phyloP scores from a whole-genome alignment of 306 rosid species.

The Prosopis cineraria region DNA sequence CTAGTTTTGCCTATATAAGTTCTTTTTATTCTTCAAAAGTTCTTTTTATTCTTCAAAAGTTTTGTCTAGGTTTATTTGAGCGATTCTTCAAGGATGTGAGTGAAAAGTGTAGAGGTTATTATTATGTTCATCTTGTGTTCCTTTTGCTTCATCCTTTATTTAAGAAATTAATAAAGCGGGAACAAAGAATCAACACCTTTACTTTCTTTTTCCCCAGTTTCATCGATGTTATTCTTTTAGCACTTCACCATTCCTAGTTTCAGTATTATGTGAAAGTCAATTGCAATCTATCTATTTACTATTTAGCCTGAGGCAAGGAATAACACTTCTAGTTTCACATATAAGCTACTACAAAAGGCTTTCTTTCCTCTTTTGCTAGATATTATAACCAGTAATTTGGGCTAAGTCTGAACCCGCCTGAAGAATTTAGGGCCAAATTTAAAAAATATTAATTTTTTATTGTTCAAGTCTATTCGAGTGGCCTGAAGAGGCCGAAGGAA shows the following conservation, averaged over 20 bases:
- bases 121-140: constrained; percentile 39
- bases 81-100: constrained; percentile 72
- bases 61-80: constrained; percentile 36
- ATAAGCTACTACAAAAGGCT: too few relatives aligned
- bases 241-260: not conserved
- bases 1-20: constrained; percentile 24
- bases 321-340: too few relatives aligned
- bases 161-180: constrained; percentile 50
- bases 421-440: too few relatives aligned
- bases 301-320: too few relatives aligned
- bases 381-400: too few relatives aligned
- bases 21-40: constrained; percentile 31
- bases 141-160: constrained; percentile 55
- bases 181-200: constrained; percentile 31
- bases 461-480: too few relatives aligned
- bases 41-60: constrained; percentile 30
- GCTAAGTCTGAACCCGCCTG: too few relatives aligned
- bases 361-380: too few relatives aligned
- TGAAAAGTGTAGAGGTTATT: constrained; percentile 54
- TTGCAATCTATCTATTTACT: not conserved
- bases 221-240: constrained; percentile 13
- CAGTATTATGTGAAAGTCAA: not conserved
- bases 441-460: too few relatives aligned
- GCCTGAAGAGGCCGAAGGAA: too few relatives aligned
- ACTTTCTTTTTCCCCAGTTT: constrained; percentile 24